A percentile compares a stretch with the other conserved stretches of the same genome.
These are phyloP conservation scores for Pseudocercospora eumusae DNA, from an alignment of 2,329 filamentous ascomycete species.

Conservation along the genomic window DNA sequence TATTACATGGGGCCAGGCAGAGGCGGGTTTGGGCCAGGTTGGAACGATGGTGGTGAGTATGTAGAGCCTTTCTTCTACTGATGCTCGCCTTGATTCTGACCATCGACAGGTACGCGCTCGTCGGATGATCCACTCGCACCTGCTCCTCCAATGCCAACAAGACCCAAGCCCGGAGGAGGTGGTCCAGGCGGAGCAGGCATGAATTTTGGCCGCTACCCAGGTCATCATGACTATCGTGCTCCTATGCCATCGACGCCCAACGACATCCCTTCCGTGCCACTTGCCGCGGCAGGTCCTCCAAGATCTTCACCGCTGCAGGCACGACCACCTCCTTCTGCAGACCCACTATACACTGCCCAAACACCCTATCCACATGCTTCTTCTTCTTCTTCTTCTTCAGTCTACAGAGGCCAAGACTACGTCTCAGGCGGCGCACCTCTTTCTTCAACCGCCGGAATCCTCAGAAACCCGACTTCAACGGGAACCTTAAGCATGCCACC, in stretches of 20 bases:
- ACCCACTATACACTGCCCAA: neutral
- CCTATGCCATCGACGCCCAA: neutral
- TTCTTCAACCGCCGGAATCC: neutral
- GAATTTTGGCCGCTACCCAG: neutral
- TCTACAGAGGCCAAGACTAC: neutral
- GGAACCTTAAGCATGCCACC: neutral
- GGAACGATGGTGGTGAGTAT: slow-evolving; percentile 4
- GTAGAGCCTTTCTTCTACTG: neutral
- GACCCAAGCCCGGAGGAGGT: neutral
- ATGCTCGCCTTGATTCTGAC: neutral
- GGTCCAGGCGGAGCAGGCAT: neutral
- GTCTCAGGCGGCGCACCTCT: neutral
- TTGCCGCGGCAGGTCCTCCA: neutral
- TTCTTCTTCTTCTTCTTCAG: too few species aligned
- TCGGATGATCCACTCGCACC: neutral
- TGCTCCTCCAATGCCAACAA: neutral
- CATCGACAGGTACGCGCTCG: neutral
- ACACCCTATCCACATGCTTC: too few species aligned
- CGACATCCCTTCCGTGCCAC: neutral
- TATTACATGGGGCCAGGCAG: neutral
- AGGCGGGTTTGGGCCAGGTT: neutral
- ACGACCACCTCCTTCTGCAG: neutral
- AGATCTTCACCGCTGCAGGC: neutral
- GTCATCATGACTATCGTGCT: neutral
- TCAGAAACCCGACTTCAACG: neutral